Percentiles rank a stretch among this genome's conserved stretches.
Evolutionary conservation across 2,329 filamentous ascomycete genomes (phyloP).

Genomic region (Coniella vitis): DNA sequence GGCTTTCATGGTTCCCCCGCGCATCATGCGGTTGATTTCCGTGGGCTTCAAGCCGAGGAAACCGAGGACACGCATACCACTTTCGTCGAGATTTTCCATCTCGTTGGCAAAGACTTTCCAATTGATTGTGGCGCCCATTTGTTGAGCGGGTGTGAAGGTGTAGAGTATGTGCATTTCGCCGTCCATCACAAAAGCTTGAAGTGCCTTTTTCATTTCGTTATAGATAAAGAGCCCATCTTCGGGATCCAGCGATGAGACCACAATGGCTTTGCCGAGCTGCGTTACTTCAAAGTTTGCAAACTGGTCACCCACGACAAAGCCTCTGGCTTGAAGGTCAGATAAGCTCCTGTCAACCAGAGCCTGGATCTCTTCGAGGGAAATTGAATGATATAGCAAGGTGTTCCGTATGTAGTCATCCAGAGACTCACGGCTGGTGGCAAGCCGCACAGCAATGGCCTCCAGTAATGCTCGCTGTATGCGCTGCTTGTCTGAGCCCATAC

Average conservation of each 20-base stretch:
- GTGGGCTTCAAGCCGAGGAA: constrained; percentile 64
- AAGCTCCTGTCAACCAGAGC: constrained; percentile 53
- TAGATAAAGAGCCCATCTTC: constrained; percentile 70
- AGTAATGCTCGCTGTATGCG: constrained; percentile 65
- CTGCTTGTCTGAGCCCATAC: constrained; percentile 58
- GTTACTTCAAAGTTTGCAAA: constrained; percentile 53
- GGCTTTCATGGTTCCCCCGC: constrained; percentile 59
- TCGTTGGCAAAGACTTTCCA: constrained; percentile 69
- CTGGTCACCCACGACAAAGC: constrained; percentile 46
- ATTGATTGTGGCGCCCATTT: constrained; percentile 50
- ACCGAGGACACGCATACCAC: constrained; percentile 59
- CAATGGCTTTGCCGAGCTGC: constrained; percentile 61
- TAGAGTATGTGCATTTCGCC: constrained; percentile 76
- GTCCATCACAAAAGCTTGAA: constrained; percentile 71
- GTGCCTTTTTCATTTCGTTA: constrained; percentile 58
- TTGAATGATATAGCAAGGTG: constrained; percentile 58
- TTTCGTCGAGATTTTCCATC: constrained; percentile 64
- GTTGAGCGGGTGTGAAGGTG: constrained; percentile 67
- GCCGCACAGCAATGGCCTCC: constrained; percentile 60
- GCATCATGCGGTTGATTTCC: constrained; percentile 62
- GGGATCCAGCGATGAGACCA: constrained; percentile 65
- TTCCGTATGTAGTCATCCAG: constrained; percentile 62
- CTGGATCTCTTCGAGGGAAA: constrained; percentile 41
- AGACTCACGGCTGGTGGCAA: constrained; percentile 59
- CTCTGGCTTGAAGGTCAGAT: constrained; percentile 46